phyloP scores from a whole-genome alignment of 495 filamentous ascomycete species.

The Lichenothelia convexa region DNA sequence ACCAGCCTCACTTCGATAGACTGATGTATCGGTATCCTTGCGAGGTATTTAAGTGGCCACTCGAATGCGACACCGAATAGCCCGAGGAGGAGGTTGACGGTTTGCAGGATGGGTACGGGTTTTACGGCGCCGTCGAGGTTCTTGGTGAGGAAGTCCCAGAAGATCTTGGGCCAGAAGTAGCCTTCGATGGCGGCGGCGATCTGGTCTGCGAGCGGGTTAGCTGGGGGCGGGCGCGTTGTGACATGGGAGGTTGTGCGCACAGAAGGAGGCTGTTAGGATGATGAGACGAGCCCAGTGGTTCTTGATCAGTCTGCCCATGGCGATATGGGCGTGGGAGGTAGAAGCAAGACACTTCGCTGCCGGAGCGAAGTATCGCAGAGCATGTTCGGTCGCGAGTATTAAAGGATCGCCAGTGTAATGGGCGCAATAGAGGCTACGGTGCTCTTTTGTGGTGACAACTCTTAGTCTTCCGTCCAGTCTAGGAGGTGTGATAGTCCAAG shows the following conservation, averaged over 20 bases:
- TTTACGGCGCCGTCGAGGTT: conserved; percentile 73
- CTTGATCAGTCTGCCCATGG: conserved; percentile 94
- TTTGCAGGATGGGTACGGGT: conserved; percentile 78
- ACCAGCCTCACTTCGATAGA: conserved; percentile 74
- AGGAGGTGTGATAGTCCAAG: no score
- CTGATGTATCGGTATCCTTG: conserved; percentile 56
- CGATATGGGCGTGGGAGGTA: no score
- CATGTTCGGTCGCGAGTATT: no score
- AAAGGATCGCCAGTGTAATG: no score
- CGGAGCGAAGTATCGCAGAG: no score
- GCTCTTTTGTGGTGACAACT: no score
- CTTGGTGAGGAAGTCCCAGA: conserved; percentile 93
- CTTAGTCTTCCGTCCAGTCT: no score
- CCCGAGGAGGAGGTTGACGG: conserved; percentile 84
- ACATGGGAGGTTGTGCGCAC: conserved; percentile 36
- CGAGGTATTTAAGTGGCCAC: conserved; percentile 56
- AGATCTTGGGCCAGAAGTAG: conserved; percentile 98
- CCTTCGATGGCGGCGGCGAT: conserved; percentile 62
- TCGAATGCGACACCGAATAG: conserved; percentile 70
- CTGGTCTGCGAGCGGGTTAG: conserved; percentile 44
- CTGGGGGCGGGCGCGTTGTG: conserved; percentile 14
- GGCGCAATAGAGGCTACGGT: no score
- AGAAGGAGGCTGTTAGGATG: conserved; percentile 64
- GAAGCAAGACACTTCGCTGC: no score
- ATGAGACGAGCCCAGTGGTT: conserved; percentile 96